phyloP scores from a whole-genome alignment of 345 rosid species.

The Euphorbia lathyris region DNA sequence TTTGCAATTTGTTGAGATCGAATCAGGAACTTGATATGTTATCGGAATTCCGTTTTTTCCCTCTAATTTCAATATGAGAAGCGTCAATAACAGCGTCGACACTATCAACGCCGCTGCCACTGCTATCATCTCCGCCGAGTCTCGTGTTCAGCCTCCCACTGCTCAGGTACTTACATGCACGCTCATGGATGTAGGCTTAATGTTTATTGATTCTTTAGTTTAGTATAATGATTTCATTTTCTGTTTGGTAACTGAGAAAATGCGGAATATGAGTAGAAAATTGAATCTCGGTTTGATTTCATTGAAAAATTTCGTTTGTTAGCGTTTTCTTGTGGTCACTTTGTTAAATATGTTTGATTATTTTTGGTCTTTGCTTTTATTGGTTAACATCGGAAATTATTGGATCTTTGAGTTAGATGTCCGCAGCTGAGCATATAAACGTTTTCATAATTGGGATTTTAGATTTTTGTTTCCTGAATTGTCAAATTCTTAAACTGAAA shows the following conservation, averaged over 20 bases:
- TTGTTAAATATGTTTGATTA: not conserved
- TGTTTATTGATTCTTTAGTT: not conserved
- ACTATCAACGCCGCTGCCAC: constrained; percentile 93
- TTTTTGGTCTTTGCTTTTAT: not conserved
- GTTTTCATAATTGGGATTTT: not conserved
- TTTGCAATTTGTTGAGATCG: constrained; percentile 1
- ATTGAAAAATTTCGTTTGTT: not conserved
- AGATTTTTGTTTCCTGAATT: not conserved
- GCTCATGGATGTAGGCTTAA: not conserved
- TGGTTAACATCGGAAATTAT: constrained; percentile 14
- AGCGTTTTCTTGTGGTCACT: not conserved
- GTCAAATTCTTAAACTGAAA: not conserved
- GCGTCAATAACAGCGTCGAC: constrained; percentile 56
- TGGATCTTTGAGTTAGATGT: constrained; percentile 22
- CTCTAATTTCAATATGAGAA: constrained; percentile 41
- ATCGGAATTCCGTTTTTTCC: constrained; percentile 9
- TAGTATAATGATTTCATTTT: not conserved
- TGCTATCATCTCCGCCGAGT: constrained; percentile 86
- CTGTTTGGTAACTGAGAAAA: constrained; percentile 6
- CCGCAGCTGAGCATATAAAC: not conserved
- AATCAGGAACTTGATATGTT: constrained; percentile 17
- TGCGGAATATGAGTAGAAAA: not conserved
- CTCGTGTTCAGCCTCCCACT: constrained; percentile 68
- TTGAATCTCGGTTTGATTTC: not conserved
- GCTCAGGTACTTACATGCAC: constrained; percentile 40